Percentiles rank a stretch among this genome's conserved stretches.
phyloP scores from a whole-genome alignment of 768 basidiomycete genomes.

The Lyophyllum shimeji region DNA sequence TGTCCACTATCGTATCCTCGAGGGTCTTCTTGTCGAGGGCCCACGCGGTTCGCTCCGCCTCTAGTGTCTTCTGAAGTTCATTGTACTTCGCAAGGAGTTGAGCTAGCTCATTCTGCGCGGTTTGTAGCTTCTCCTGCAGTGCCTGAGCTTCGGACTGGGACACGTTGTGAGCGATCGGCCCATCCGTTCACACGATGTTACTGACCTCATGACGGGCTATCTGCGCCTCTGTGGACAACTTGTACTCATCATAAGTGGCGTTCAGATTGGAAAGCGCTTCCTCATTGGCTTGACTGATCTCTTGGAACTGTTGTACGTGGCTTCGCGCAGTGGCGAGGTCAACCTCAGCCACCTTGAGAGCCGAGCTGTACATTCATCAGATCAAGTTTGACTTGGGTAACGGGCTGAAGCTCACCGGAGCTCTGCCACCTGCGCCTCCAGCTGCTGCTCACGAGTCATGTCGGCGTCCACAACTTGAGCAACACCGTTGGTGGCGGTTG shows the following conservation, averaged over 20 bases:
- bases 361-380: constrained; percentile 45
- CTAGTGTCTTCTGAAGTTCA: constrained; percentile 64
- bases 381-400: not conserved
- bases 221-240: constrained; percentile 66
- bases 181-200: not conserved
- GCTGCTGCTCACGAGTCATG: constrained; percentile 69
- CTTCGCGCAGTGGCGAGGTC: constrained; percentile 69
- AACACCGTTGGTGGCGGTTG: constrained; percentile 32
- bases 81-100: constrained; percentile 48
- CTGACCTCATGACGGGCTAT: constrained; percentile 67
- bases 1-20: constrained; percentile 80
- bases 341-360: constrained; percentile 75
- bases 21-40: constrained; percentile 76
- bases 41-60: constrained; percentile 71
- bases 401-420: constrained; percentile 52
- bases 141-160: constrained; percentile 61
- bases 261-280: constrained; percentile 70
- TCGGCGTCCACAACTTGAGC: constrained; percentile 40
- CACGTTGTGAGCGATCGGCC: not conserved
- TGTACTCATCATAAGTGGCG: constrained; percentile 78
- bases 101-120: constrained; percentile 52
- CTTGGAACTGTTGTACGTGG: constrained; percentile 83
- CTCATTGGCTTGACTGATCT: constrained; percentile 83
- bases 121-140: constrained; percentile 60
- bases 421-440: constrained; percentile 84